Evolutionary conservation across 1,284 basidiomycete genomes (phyloP), one percentile per base, ranked within the genome.

Genomic region (Ustilago loliicola): DNA sequence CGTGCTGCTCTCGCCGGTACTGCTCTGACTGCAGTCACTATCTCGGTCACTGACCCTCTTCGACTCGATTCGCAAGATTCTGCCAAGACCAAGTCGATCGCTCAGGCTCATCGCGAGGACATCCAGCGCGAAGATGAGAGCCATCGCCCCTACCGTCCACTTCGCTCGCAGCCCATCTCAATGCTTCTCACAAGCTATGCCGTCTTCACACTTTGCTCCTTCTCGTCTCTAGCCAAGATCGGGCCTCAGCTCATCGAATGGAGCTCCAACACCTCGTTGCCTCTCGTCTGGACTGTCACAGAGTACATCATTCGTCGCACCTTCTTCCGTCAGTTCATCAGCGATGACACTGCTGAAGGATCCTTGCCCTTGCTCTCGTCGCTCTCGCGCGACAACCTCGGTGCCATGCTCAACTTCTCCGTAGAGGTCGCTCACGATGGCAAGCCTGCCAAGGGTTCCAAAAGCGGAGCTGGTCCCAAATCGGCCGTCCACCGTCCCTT

Each of bases 311-410:
- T 96, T 11, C 89, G 93, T 51, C 87, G 89, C 30, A 96, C 95
- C 2, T 97, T 97, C 88, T 97, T 96, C 83, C 88, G 90, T 55
- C 93, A 94, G 87, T 97, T 97, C 81, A 94, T 96, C 7, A 94
- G 94, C 1, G 94, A 93, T 4, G 94, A 96, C 71, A 92, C 92
- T 0, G 92, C 92, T 0, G 89, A 90, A 36, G 91, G 90, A 47
- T 91, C 91, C 15, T 79, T 93, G 9, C 91, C 92, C 2, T 83
- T 93, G 3, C 89, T 96, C 53, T 88, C 89, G 47, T 83, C 87
- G 19, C 88, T 96, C 36, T 77, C 81, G 21, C 52, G 67, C 21
- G 69, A 74, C 74, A 92, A 92, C 79, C 92, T 92, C 71, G 95
- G 94, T 6, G 89, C 90, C n/a, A 88, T 96, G 19, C 91, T 97